Percentiles rank a stretch among this genome's conserved stretches.
Evolutionary conservation across 1,284 basidiomycete genomes (phyloP).

Genomic region (Fomitopsis palustris): DNA sequence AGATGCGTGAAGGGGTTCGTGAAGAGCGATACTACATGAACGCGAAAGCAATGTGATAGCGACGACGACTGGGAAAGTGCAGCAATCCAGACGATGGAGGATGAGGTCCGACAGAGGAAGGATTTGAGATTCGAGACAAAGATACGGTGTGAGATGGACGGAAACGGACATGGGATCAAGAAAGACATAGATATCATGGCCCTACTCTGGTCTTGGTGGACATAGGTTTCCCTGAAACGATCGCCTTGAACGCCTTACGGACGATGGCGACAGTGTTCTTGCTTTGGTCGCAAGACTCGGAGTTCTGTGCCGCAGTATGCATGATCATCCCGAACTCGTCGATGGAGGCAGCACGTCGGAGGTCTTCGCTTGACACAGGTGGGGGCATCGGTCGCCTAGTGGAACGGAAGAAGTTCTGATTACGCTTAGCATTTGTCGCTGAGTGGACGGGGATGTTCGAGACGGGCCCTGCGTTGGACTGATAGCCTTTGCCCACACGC

Average conservation of each 20-base stretch:
- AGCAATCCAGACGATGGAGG: constrained; percentile 4
- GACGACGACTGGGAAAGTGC: constrained; percentile 11
- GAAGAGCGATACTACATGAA: constrained; percentile 20
- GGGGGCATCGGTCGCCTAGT: constrained; percentile 56
- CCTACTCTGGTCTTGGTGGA: constrained; percentile 2
- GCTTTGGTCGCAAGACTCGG: constrained; percentile 38
- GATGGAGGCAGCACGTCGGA: constrained; percentile 22
- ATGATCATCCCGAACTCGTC: constrained; percentile 30
- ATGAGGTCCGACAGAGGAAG: background rate
- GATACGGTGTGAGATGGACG: background rate
- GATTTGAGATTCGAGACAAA: background rate
- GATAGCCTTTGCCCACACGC: constrained; percentile 70
- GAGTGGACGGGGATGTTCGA: constrained; percentile 20
- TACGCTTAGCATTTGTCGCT: constrained; percentile 29
- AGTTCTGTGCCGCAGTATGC: constrained; percentile 14
- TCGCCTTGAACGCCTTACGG: constrained; percentile 59
- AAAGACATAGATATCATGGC: background rate
- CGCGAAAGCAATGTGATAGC: constrained; percentile 24
- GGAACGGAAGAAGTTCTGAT: constrained; percentile 49
- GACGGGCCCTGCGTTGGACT: constrained; percentile 49
- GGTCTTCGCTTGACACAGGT: constrained; percentile 62
- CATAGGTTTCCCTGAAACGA: constrained; percentile 22
- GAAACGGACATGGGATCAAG: constrained; percentile 1
- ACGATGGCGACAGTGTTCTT: constrained; percentile 52
- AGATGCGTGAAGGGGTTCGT: constrained; percentile 20